A percentile compares a stretch with the other conserved stretches of the same genome.
These are phyloP conservation scores for Rhizophlyctis rosea DNA, from an alignment of 192 early-diverging fungal species.

Conservation along the genomic window DNA sequence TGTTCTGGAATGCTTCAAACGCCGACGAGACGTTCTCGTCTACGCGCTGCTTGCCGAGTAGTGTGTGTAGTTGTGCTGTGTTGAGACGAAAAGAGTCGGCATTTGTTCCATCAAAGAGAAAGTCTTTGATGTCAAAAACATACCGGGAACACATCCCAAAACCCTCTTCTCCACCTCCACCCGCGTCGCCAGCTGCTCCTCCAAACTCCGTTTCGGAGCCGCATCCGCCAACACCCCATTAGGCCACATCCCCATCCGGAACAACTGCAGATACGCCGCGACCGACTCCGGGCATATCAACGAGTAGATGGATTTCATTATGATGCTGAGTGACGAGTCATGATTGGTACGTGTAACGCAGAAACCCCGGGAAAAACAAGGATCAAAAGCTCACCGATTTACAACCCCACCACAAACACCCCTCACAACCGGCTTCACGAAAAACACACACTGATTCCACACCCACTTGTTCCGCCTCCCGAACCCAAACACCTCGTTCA, in stretches of 20 bases:
- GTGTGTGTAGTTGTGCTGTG: slow-evolving; percentile 5
- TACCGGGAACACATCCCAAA: no score
- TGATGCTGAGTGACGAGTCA: slow-evolving; percentile 5
- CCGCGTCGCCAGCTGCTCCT: neutral
- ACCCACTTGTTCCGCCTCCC: slow-evolving; percentile 19
- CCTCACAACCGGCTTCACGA: slow-evolving; percentile 20
- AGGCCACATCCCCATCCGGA: slow-evolving; percentile 29
- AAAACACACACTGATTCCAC: slow-evolving; percentile 29
- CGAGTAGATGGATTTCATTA: slow-evolving; percentile 15
- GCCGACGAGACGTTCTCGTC: slow-evolving; percentile 15
- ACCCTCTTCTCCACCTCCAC: slow-evolving; percentile 4
- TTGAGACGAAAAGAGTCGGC: no score
- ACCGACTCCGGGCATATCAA: slow-evolving; percentile 21
- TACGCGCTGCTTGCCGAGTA: slow-evolving; percentile 18
- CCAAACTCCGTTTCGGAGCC: neutral
- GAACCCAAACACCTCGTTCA: slow-evolving; percentile 20
- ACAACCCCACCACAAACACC: slow-evolving; percentile 8
- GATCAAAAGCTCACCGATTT: slow-evolving; percentile 8
- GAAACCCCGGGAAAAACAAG: neutral
- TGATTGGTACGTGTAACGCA: neutral
- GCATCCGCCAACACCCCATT: slow-evolving; percentile 1
- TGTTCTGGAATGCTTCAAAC: slow-evolving; percentile 28
- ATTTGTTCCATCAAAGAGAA: no score
- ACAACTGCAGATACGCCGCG: slow-evolving; percentile 6
- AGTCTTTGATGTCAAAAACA: no score